Evolutionary conservation across 2,329 filamentous ascomycete species (phyloP), one percentile per base, ranked within the genome.

Genomic region (Pochonia chlamydosporia): DNA sequence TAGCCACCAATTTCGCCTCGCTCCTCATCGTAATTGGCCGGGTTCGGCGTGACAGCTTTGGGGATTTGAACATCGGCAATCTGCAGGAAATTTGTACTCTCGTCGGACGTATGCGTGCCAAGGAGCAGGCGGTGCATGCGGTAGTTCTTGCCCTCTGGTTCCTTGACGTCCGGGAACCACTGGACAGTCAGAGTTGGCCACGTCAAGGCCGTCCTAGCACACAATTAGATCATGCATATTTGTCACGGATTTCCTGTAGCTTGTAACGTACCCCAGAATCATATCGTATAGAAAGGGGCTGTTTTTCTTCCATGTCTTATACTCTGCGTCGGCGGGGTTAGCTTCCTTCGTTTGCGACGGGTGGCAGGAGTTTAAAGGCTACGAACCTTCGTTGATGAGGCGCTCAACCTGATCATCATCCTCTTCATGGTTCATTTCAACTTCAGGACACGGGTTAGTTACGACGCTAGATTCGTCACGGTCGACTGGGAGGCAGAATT

Each of bases 221-320:
- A 8, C n/a, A 20, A 28, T 44, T 25, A 47, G 44, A 14, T n/a
- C 8, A 10, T 24, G 21, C 61, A 25, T 59, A 53, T 21, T 42
- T 28, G 40, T 14, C 14, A 35, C 8, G 23, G 36, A 13, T 21
- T 23, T 28, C 23, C 7, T 11, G 24, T 5, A 4, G n/a, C 10
- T 11, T 13, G 7, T 10, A 2, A 18, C 49, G 16, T 67, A 84
- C 83, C 84, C 91, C 54, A 97, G 78, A 55, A 99, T 93, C 82
- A 96, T 89, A 66, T 99, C 93, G 68, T 99, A 99, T 59, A 99
- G 85, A 63, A 97, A 97, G 3, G 93, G 91, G 55, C 88, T 89
- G 70, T 99, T 99, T 76, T 99, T 99, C 78, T 99, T 99, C 93
- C 93, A 99, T 56, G 92, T 96, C 69, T 99, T 99, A 80, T 99